Evolutionary conservation across 2,329 filamentous ascomycete species (phyloP), one percentile per base, ranked within the genome.

Genomic region (Fusarium metavorans): DNA sequence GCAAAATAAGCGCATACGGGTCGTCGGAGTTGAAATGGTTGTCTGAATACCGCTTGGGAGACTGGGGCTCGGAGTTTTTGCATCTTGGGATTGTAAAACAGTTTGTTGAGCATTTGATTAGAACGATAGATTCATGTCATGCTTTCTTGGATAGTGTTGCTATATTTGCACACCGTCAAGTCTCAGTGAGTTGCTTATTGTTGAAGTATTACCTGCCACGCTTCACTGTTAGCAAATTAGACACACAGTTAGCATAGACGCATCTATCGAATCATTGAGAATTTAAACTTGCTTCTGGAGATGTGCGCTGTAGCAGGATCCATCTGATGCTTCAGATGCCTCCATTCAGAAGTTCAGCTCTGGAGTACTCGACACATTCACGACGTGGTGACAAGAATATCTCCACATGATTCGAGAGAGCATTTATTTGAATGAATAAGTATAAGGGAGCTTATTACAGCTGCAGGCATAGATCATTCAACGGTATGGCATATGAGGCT

Each of bases 41-140:
- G 27, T 52, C 48, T 32, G 18, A 52, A 52, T 52, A 52, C 48
- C 48, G 48, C 27, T 32, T 52, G 18, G 18, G 27, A 52, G 10
- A 52, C 27, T 32, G 18, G 25, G 10, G 32, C 16, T 16, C 30
- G 48, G 48, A 52, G 27, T 52, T 52, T 30, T 30, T 52, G 48
- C 48, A 32, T 52, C 27, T 52, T 52, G 48, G 18, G 48, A 52
- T 52, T 52, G 48, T 52, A 52, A 52, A 52, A 52, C 48, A 20
- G 48, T 52, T 52, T 52, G 48, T 52, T 27, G 18, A 8, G 48
- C 48, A 52, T 52, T 52, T 30, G 27, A 52, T 52, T 32, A 32
- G 18, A 32, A 52, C 25, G 16, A 52, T 52, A 52, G 48, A 52
- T 32, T 30, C 27, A 30, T 30, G 48, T 5, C 48, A 52, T 52